Evolutionary conservation across 352 stramenopile species (phyloP).

Genomic region (Globisporangium splendens): DNA sequence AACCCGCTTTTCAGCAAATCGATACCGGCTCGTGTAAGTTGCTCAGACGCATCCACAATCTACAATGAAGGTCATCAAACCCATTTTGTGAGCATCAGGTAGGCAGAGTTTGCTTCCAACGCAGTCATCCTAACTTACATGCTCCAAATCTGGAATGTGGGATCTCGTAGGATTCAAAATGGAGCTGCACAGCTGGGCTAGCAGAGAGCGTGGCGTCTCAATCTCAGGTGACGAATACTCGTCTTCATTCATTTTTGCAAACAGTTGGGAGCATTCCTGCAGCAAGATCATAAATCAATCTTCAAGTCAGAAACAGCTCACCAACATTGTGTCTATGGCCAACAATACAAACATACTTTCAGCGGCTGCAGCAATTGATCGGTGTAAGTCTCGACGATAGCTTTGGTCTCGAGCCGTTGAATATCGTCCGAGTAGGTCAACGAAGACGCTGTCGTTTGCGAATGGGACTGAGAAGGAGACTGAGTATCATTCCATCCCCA

Average conservation of each 20-base stretch:
- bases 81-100: not conserved
- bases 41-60: slow-evolving; percentile 74
- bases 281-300: not conserved
- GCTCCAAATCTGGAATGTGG: slow-evolving; percentile 38
- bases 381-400: slow-evolving; percentile 39
- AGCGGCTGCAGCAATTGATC: slow-evolving; percentile 37
- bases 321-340: not conserved
- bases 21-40: slow-evolving; percentile 71
- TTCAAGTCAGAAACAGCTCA: not conserved
- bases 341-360: slow-evolving; percentile 32
- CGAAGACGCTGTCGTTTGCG: slow-evolving; percentile 8
- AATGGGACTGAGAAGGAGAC: slow-evolving; percentile 1
- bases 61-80: slow-evolving; percentile 15
- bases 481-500: slow-evolving; percentile 64
- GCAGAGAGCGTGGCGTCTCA: slow-evolving; percentile 23
- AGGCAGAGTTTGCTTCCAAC: not conserved
- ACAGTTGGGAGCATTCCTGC: slow-evolving; percentile 71
- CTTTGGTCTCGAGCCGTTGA: slow-evolving; percentile 25
- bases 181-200: slow-evolving; percentile 46
- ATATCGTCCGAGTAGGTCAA: slow-evolving; percentile 19
- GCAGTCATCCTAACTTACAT: slow-evolving; percentile 22
- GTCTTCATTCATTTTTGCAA: slow-evolving; percentile 29
- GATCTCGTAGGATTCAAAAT: slow-evolving; percentile 27
- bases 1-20: slow-evolving; percentile 81
- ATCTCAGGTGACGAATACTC: slow-evolving; percentile 14